Conservation (phyloP, 768 basidiomycete species). For the Lyophyllum shimeji region DNA sequence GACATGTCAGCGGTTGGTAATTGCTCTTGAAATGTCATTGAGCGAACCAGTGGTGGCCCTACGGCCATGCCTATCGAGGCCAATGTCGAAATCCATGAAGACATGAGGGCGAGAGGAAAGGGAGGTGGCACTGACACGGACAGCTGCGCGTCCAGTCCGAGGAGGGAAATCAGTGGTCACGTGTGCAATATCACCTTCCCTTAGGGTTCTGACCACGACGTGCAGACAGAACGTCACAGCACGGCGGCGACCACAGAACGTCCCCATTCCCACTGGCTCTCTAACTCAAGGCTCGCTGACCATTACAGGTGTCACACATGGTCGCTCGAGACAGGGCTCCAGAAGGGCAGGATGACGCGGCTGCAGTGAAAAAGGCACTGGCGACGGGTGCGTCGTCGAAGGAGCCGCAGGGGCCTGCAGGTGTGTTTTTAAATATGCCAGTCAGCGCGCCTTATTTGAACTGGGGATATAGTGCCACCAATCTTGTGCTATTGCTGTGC, state of each 20-base stretch:
- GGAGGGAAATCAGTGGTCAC: too few relatives aligned
- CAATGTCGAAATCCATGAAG: constrained; percentile 64
- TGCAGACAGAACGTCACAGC: background rate
- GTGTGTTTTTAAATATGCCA: constrained; percentile 18
- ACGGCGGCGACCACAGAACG: too few relatives aligned
- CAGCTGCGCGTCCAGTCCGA: too few relatives aligned
- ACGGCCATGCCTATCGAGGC: constrained; percentile 84
- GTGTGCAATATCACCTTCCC: background rate
- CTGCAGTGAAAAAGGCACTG: constrained; percentile 33
- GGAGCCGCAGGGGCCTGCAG: constrained; percentile 23
- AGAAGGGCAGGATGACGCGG: constrained; percentile 22
- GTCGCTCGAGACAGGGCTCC: constrained; percentile 7
- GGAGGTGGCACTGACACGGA: background rate
- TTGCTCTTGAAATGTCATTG: background rate
- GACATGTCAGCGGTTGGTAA: background rate
- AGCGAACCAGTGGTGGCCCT: constrained; percentile 66
- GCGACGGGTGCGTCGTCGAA: constrained; percentile 32
- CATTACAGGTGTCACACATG: constrained; percentile 2
- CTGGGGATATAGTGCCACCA: constrained; percentile 56
- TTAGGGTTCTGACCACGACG: background rate
- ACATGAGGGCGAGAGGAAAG: constrained; percentile 12
- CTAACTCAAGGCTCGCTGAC: too few relatives aligned
- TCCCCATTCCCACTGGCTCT: too few relatives aligned
- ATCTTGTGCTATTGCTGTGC: constrained; percentile 89
- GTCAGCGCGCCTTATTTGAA: background rate